Base-by-base conservation (phyloP, 805 yeast species). In the Metschnikowia borealis region DNA sequence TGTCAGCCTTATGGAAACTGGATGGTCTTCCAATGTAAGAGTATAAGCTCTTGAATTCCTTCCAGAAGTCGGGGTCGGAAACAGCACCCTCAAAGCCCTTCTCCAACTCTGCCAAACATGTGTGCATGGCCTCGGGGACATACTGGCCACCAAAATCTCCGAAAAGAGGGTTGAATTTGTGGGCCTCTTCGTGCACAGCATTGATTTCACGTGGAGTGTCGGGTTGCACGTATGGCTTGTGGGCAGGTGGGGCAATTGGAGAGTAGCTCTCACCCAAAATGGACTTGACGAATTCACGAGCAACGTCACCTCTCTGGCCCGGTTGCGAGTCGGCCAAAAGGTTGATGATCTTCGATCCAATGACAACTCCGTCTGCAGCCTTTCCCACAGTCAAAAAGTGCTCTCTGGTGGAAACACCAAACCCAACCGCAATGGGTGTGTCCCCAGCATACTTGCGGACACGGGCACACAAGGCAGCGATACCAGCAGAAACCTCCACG, bases 71-170 rank as follows among this genome's bases (percentile, higher is more conserved):
- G 36, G 90, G 94, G 70, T 94, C 99, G 29, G 91, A 89, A 57
- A 84, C 84, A 17, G 97, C 97, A 39, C 75, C 79, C 65, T 87
- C 91, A 66, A 91, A 95, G 3, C 89, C 97, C 48, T 67, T 74
- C 73, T 94, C 99, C 51, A 94, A 79, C 71, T 94, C 96, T 54
- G 83, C 80, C 60, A 94, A 78, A 74, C 98, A 92, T 40, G 96
- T 81, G 70, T 91, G 92, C 63, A 94, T 74, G 20, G 96, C 89
- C 75, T 94, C 99, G 37, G 99, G 99, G 38, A 94, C 99, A 65
- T 89, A 94, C 74, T 94, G 99, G 53, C 99, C 99, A 67, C 99
- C 99, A 65, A 89, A 95, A 45, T 83, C 90, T 63, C 98, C 99
- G 62, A 92, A 92, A 55, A 86, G 78, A 50, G 92, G 85, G 58